Base-by-base conservation (phyloP, 331 rosid genomes). In the Acacia concinna region DNA sequence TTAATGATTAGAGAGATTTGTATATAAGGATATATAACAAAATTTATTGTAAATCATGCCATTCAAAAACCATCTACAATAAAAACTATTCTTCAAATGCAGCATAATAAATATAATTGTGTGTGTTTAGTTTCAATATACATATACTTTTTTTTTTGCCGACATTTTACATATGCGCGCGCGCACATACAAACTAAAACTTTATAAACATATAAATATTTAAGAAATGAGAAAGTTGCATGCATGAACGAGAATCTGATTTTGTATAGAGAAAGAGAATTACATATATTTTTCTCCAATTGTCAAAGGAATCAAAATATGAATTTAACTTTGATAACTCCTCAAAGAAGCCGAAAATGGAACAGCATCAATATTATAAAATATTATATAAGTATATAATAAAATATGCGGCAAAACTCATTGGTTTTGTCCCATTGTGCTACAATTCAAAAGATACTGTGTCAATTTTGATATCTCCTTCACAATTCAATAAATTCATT, bases 191-290 rank as follows among this genome's bases (percentile, higher is more conserved):
- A n/a, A n/a, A n/a, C n/a, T n/a, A n/a, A n/a, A n/a, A n/a, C n/a
- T n/a, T n/a, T n/a, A n/a, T n/a, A n/a, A n/a, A n/a, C n/a, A n/a
- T n/a, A n/a, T n/a, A n/a, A n/a, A n/a, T n/a, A n/a, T 13, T 15
- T 60, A 14, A 63, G 35, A 63, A 31, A 31, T 6, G 57, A 63
- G 68, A 17, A n/a, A 64, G 70, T 64, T 64, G 70, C 70, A 64
- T 64, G 70, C 70, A 64, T 64, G 70, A 64, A 64, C 11, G 43
- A 8, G 70, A 64, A 64, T 34, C 38, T 32, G 27, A 25, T 21
- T 12, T 64, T 64, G 40, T 32, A 14, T 9, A 20, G 41, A 31
- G 23, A 15, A 63, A 31, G n/a, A n/a, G n/a, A n/a, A n/a, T 62
- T 1, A 28, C 37, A 0, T 31, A 0, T 31, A 6, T n/a, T 51